Evolutionary conservation across 1,139 yeast genomes (phyloP), one percentile per base, ranked within the genome.

Genomic region (Saccharomyces hybrid): DNA sequence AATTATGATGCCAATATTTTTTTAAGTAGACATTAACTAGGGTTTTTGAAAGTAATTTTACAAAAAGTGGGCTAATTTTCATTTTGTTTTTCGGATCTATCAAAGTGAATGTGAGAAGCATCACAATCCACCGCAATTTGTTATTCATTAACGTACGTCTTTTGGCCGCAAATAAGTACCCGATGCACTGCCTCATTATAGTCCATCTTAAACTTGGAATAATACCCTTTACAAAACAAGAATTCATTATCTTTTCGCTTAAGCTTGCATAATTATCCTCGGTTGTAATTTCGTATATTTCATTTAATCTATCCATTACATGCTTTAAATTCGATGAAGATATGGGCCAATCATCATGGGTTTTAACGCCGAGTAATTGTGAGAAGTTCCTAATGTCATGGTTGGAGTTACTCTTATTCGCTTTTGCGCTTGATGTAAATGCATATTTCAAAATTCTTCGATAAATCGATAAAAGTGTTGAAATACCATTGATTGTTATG

Each of bases 151-250:
- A 16, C 6, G 7, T 44, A 42, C 16, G 26, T 14, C 29, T 44
- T 19, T 38, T 38, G 9, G n/a, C 19, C n/a, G 19, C 26, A 11
- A 53, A 49, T 46, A 59, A 48, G 28, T 53, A 49, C 53, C 52
- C 54, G 9, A 57, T 34, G 4, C 61, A 49, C 49, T 62, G 66
- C 48, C 67, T 58, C 66, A 68, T 65, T 2, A 62, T 32, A 5
- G 67, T 56, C 70, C 70, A 66, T 55, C 62, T 62, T 6, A 65
- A 27, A 29, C 64, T 57, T 14, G 64, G 64, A 9, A 58, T 32
- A 4, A 65, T 55, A 49, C 64, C 64, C n/a, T 56, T 54, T 12
- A 63, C 55, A 21, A 64, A 11, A 24, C 59, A 54, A 4, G 67
- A 63, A 44, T 60, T 58, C 51, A 64, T 49, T 11, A 62, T 8